Evolutionary conservation across 1,284 basidiomycete species (phyloP).

Genomic region (Rhodotorula sp.): DNA sequence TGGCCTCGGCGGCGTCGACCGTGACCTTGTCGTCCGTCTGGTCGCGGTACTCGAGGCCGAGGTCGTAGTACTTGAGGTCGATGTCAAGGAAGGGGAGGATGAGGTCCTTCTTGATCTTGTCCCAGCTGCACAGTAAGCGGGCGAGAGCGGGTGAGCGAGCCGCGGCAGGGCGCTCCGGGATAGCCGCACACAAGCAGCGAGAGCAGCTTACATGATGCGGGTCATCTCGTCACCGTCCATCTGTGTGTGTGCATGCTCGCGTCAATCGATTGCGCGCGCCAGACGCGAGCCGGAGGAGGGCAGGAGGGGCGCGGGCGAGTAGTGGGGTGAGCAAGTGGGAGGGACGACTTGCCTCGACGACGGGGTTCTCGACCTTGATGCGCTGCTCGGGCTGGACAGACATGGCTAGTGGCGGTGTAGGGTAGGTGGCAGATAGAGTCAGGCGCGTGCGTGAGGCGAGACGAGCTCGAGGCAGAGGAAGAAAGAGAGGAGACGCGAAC

Average conservation of each 20-base stretch:
- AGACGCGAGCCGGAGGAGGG: neutral
- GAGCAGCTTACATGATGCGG: conserved; percentile 63
- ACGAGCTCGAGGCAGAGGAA: neutral
- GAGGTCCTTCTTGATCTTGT: conserved; percentile 60
- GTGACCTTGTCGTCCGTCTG: conserved; percentile 95
- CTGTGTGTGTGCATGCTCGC: neutral
- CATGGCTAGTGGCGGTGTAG: conserved; percentile 22
- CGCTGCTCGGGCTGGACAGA: conserved; percentile 40
- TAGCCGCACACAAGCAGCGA: neutral
- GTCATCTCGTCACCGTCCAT: conserved; percentile 91
- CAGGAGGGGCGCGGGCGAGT: neutral
- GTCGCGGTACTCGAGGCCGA: conserved; percentile 59
- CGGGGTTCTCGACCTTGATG: conserved; percentile 84
- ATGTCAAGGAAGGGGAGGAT: conserved; percentile 93
- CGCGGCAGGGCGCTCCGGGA: neutral
- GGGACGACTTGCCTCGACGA: conserved; percentile 72
- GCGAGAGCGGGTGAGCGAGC: neutral
- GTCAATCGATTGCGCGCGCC: neutral
- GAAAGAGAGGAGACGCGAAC: neutral
- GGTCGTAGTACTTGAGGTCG: conserved; percentile 97
- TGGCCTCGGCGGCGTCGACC: conserved; percentile 77
- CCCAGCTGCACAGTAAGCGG: conserved; percentile 26
- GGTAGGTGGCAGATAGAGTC: neutral
- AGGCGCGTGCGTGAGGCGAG: neutral
- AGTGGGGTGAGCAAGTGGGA: neutral